These are phyloP conservation scores for Orbilia oligospora DNA, from an alignment of 2,329 filamentous ascomycete species.

Conservation along the genomic window DNA sequence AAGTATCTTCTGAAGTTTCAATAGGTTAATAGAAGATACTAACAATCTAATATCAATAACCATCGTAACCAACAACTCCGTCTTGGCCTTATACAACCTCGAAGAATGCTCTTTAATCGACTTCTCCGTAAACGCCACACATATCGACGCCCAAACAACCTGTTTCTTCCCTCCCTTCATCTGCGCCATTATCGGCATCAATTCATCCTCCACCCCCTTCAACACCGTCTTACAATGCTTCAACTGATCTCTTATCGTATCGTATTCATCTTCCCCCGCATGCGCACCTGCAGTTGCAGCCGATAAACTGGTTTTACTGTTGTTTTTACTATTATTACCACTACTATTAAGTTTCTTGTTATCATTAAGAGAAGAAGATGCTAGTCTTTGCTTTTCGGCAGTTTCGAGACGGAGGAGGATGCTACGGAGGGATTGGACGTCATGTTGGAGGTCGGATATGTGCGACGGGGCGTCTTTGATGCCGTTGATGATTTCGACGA, in stretches of 20 bases:
- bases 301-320: background rate
- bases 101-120: slow-evolving; percentile 27
- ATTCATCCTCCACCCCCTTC: slow-evolving; percentile 16
- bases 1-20: too few relatives aligned
- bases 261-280: background rate
- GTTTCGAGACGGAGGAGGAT: slow-evolving; percentile 12
- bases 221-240: slow-evolving; percentile 27
- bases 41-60: slow-evolving; percentile 32
- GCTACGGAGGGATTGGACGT: slow-evolving; percentile 7
- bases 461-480: slow-evolving; percentile 26
- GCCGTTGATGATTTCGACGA: slow-evolving; percentile 34
- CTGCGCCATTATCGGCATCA: slow-evolving; percentile 1
- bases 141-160: slow-evolving; percentile 25
- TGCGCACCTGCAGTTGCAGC: too few relatives aligned
- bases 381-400: background rate
- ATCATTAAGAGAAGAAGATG: background rate
- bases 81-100: slow-evolving; percentile 15
- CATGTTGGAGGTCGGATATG: slow-evolving; percentile 21
- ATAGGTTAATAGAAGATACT: background rate
- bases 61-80: slow-evolving; percentile 14
- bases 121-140: slow-evolving; percentile 14
- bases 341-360: too few relatives aligned
- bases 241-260: background rate
- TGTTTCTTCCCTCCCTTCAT: slow-evolving; percentile 9
- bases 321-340: background rate